A percentile compares a stretch with the other conserved stretches of the same genome.
Evolutionary conservation across 768 basidiomycete genomes (phyloP).

Genomic region (Tulasnella sp.): DNA sequence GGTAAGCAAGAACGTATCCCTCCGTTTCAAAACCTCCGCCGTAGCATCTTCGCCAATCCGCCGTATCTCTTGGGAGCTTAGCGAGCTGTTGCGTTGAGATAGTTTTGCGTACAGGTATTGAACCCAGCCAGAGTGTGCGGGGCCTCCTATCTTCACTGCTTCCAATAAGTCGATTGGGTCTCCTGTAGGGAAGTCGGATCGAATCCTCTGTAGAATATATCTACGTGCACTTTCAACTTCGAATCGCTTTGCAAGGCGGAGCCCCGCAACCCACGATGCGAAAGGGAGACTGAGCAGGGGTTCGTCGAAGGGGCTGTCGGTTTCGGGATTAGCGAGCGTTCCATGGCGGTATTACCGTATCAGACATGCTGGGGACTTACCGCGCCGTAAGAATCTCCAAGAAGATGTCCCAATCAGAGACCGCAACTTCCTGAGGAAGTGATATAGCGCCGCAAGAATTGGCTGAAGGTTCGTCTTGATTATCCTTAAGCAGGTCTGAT

Average conservation of each 20-base stretch:
- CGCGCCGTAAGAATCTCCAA: neutral
- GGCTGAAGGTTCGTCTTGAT: neutral
- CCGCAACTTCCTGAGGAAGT: neutral
- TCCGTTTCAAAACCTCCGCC: neutral
- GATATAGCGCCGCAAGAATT: neutral
- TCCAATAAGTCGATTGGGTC: neutral
- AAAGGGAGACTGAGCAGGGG: neutral
- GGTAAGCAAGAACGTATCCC: neutral
- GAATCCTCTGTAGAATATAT: neutral
- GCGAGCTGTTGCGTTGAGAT: neutral
- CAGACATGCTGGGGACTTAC: neutral
- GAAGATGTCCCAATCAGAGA: neutral
- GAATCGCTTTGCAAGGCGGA: neutral
- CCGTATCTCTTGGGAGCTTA: neutral
- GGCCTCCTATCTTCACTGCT: neutral
- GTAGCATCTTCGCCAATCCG: neutral
- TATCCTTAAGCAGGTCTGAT: neutral
- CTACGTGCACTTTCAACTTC: neutral
- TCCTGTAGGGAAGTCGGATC: neutral
- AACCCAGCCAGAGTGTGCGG: neutral
- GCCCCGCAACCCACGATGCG: neutral
- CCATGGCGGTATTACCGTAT: neutral
- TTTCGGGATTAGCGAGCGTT: neutral
- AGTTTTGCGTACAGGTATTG: neutral
- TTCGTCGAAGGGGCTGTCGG: neutral